These are phyloP conservation scores for Furcasterigmium sp. DNA, from an alignment of 2,329 filamentous ascomycete genomes.

Conservation along the genomic window DNA sequence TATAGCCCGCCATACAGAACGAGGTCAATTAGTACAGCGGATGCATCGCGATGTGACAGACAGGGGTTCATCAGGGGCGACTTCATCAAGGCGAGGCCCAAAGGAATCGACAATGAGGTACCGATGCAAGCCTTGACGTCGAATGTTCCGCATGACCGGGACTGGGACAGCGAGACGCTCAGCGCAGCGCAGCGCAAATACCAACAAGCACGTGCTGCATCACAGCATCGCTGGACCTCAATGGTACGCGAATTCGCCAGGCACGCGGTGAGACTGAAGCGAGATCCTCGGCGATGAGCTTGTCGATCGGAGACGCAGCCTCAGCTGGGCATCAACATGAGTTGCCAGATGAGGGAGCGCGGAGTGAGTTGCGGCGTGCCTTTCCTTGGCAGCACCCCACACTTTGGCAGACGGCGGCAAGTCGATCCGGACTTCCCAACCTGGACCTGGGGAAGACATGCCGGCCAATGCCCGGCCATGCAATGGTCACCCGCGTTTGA, in stretches of 20 bases:
- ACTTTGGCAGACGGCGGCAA: neutral
- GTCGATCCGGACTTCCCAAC: slow-evolving; percentile 3
- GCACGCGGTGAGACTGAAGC: too few species aligned
- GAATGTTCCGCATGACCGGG: too few species aligned
- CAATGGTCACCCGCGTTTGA: neutral
- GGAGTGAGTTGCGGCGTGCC: neutral
- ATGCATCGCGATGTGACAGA: neutral
- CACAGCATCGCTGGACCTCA: too few species aligned
- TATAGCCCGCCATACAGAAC: neutral
- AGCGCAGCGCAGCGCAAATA: too few species aligned
- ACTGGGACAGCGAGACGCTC: too few species aligned
- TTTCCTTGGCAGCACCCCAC: slow-evolving; percentile 3
- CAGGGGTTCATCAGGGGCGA: neutral
- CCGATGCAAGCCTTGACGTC: too few species aligned
- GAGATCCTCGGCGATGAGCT: too few species aligned
- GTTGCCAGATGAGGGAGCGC: slow-evolving; percentile 1
- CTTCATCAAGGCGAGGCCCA: neutral
- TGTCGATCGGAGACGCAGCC: too few species aligned
- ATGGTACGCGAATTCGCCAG: too few species aligned
- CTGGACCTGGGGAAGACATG: neutral
- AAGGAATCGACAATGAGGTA: neutral
- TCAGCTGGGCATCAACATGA: neutral
- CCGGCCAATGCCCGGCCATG: neutral
- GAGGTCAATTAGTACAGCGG: neutral
- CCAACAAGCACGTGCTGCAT: too few species aligned